A percentile compares a stretch with the other conserved stretches of the same genome.
Conservation (phyloP, 768 basidiomycete genomes). For the Mycena chlorophos region DNA sequence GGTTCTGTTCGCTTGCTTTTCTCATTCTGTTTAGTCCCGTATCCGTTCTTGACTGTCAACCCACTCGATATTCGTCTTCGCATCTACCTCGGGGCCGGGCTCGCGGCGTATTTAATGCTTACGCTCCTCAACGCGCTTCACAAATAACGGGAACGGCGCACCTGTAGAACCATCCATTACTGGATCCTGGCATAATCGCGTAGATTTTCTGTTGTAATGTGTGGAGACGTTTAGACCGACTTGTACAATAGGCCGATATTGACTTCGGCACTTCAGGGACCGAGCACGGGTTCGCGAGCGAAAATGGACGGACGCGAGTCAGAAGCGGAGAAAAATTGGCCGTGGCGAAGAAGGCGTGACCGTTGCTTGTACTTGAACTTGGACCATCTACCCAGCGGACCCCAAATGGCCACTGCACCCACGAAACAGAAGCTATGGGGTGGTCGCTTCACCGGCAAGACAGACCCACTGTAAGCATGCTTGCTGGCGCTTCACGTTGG, state of each 20-base stretch:
- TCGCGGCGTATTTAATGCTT: conserved; percentile 58
- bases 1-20: conserved; percentile 4
- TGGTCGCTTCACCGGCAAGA: conserved; percentile 84
- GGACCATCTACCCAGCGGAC: background rate
- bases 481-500: conserved; percentile 4
- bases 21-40: conserved; percentile 56
- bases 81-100: conserved; percentile 58
- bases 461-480: conserved; percentile 77
- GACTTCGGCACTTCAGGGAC: too few relatives aligned
- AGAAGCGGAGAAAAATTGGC: too few relatives aligned
- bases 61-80: conserved; percentile 48
- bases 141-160: background rate
- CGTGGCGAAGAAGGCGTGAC: too few relatives aligned
- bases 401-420: conserved; percentile 28
- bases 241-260: too few relatives aligned
- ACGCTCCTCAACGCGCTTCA: conserved; percentile 61
- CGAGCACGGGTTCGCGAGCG: too few relatives aligned
- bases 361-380: background rate
- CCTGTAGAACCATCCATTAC: too few relatives aligned
- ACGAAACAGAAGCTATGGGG: conserved; percentile 84
- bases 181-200: too few relatives aligned
- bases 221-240: too few relatives aligned
- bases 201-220: too few relatives aligned
- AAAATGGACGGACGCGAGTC: too few relatives aligned
- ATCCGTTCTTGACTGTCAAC: conserved; percentile 76